Conservation (phyloP, 2,329 filamentous ascomycete genomes). For the Penicillium aurantiogriseum region DNA sequence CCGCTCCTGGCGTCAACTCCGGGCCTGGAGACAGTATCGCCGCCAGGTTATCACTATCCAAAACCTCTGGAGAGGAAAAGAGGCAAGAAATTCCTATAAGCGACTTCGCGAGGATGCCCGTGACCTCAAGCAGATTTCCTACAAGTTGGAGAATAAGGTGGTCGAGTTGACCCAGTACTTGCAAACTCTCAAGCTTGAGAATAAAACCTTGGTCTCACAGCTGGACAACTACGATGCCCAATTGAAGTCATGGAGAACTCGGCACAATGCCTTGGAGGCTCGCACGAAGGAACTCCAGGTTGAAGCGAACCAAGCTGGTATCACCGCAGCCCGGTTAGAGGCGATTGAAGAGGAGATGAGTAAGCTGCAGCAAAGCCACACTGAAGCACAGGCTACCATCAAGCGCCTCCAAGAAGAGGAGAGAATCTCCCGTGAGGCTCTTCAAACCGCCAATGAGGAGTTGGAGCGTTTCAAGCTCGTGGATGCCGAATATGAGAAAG, state of each 20-base stretch:
- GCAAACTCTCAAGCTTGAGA: conserved; percentile 88
- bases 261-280: conserved; percentile 84
- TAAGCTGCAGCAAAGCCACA: conserved; percentile 82
- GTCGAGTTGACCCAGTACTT: conserved; percentile 94
- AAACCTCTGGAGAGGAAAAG: conserved; percentile 85
- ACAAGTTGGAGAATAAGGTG: conserved; percentile 99
- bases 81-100: conserved; percentile 83
- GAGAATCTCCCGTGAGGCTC: conserved; percentile 75
- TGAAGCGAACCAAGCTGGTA: conserved; percentile 96
- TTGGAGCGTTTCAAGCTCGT: conserved; percentile 75
- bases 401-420: conserved; percentile 95
- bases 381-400: conserved; percentile 85
- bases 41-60: conserved; percentile 87
- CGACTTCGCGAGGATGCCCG: conserved; percentile 88
- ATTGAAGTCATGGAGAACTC: conserved; percentile 91
- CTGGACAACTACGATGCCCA: conserved; percentile 95
- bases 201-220: conserved; percentile 82
- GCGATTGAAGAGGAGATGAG: conserved; percentile 96
- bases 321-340: conserved; percentile 82
- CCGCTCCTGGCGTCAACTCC: conserved; percentile 75
- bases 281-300: conserved; percentile 91
- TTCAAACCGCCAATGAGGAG: conserved; percentile 75
- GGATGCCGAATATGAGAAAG: conserved; percentile 73
- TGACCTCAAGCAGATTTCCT: conserved; percentile 98
- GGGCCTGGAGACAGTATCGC: conserved; percentile 82